Conservation (phyloP, 1,139 yeast species). For the Candida tropicalis region DNA sequence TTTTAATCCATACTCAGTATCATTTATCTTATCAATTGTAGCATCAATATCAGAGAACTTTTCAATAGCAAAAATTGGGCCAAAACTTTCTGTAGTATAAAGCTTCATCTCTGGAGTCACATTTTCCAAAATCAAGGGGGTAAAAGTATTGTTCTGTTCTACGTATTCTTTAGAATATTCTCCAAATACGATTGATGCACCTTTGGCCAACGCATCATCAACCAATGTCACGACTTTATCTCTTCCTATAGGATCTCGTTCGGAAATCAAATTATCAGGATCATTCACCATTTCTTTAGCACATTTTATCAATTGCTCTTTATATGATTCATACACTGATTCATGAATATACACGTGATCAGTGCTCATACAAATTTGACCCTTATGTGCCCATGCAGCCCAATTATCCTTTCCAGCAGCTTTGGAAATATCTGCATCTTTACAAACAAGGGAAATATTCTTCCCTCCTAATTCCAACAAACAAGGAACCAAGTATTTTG, state of each 20-base stretch:
- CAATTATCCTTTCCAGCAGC: slow-evolving; percentile 33
- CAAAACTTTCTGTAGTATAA: slow-evolving; percentile 44
- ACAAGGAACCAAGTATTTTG: slow-evolving; percentile 37
- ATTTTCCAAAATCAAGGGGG: slow-evolving; percentile 38
- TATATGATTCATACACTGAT: slow-evolving; percentile 28
- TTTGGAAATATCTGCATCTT: slow-evolving; percentile 34
- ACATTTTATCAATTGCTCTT: slow-evolving; percentile 22
- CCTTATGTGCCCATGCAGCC: slow-evolving; percentile 44
- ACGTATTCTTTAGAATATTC: slow-evolving; percentile 14
- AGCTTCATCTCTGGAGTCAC: slow-evolving; percentile 38
- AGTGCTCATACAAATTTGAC: slow-evolving; percentile 51
- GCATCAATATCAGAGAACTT: slow-evolving; percentile 34
- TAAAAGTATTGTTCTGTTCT: slow-evolving; percentile 15
- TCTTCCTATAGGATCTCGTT: slow-evolving; percentile 31
- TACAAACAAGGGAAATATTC: slow-evolving; percentile 34
- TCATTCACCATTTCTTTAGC: slow-evolving; percentile 22
- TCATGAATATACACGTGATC: slow-evolving; percentile 40
- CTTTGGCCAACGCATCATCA: slow-evolving; percentile 43
- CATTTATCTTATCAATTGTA: slow-evolving; percentile 32
- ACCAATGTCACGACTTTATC: slow-evolving; percentile 29
- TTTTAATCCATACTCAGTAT: slow-evolving; percentile 48
- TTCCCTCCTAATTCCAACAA: slow-evolving; percentile 50
- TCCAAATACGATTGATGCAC: slow-evolving; percentile 40
- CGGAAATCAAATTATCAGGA: slow-evolving; percentile 27
- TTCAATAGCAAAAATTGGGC: slow-evolving; percentile 47